Conservation (phyloP, 1,139 yeast genomes). For the Yueomyces sp. region DNA sequence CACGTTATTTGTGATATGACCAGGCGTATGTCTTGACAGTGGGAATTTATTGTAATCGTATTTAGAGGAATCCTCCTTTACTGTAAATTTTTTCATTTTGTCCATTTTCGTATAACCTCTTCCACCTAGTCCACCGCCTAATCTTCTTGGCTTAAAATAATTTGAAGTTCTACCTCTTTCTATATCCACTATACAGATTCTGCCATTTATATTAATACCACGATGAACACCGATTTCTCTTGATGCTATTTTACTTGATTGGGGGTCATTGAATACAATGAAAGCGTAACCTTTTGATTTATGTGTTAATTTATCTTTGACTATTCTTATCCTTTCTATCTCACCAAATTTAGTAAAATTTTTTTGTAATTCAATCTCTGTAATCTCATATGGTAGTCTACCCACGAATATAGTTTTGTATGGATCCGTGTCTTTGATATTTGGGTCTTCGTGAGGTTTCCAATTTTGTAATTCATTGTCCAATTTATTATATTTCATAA, state of each 20-base stretch:
- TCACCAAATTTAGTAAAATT: constrained; percentile 57
- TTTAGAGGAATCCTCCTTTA: too few relatives aligned
- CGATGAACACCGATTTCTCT: constrained; percentile 30
- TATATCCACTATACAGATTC: constrained; percentile 60
- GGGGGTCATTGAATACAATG: constrained; percentile 42
- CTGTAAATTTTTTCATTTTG: too few relatives aligned
- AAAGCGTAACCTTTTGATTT: constrained; percentile 79
- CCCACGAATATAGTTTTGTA: constrained; percentile 67
- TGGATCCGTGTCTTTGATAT: constrained; percentile 57
- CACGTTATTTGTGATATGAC: too few relatives aligned
- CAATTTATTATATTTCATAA: constrained; percentile 17
- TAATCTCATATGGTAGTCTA: constrained; percentile 51
- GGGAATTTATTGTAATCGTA: too few relatives aligned
- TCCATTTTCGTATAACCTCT: constrained; percentile 24
- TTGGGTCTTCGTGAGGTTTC: constrained; percentile 49
- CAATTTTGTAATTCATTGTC: constrained; percentile 29
- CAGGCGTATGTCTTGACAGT: too few relatives aligned
- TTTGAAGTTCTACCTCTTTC: constrained; percentile 71
- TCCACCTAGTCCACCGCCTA: constrained; percentile 70
- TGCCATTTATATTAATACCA: constrained; percentile 38
- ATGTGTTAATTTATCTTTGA: constrained; percentile 39
- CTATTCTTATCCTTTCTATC: constrained; percentile 51
- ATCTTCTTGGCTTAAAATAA: constrained; percentile 68
- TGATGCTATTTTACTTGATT: constrained; percentile 32
- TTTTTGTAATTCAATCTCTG: constrained; percentile 57